Conservation (phyloP, 78 protist genomes). For the Dictyostelium firmibasis region DNA sequence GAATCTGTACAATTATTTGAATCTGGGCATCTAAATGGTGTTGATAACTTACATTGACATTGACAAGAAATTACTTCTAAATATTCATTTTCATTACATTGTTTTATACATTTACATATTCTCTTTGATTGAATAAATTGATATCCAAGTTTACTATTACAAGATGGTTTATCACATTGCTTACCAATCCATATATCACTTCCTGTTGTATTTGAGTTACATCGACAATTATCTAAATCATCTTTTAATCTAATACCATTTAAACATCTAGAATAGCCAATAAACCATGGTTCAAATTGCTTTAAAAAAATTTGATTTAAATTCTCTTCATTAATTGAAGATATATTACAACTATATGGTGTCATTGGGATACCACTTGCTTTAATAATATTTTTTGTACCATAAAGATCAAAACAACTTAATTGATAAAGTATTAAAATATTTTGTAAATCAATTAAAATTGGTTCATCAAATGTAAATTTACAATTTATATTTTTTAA, state of each 20-base stretch:
- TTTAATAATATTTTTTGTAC: background rate
- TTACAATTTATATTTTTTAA: background rate
- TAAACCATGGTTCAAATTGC: background rate
- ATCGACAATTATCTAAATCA: background rate
- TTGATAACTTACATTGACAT: background rate
- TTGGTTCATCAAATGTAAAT: background rate
- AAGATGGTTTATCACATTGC: background rate
- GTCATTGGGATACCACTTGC: background rate
- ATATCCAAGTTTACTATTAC: background rate
- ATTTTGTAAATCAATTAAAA: background rate
- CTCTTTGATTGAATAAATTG: background rate
- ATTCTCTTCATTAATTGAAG: background rate
- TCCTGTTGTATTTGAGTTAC: background rate
- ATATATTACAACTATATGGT: background rate
- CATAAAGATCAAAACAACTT: constrained; percentile 6
- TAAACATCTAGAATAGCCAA: constrained; percentile 7
- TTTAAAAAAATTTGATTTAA: background rate
- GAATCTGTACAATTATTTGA: background rate
- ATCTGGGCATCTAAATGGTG: constrained; percentile 3
- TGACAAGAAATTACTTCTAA: background rate
- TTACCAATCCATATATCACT: background rate
- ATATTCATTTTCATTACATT: background rate
- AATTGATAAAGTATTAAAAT: background rate
- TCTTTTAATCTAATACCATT: background rate
- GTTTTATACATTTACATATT: background rate